Evolutionary conservation across 2,329 filamentous ascomycete species (phyloP).

Genomic region (Arachnomyces sp.): DNA sequence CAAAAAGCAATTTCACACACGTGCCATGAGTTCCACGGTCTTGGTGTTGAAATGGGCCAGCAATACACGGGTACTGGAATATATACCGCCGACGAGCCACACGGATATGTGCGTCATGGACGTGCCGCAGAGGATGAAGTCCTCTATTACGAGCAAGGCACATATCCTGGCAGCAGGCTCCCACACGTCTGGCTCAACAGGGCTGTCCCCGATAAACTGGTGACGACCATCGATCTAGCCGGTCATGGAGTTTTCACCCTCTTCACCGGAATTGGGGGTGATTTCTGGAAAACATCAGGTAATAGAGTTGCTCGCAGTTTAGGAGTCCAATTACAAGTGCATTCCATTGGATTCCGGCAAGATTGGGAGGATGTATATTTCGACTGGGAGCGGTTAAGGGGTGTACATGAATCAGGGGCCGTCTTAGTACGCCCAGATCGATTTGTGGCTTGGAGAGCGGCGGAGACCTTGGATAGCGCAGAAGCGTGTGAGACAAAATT

Average conservation of each 20-base stretch:
- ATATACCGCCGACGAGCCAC: constrained; percentile 36
- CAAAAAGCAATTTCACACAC: constrained; percentile 37
- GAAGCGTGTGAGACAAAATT: constrained; percentile 16
- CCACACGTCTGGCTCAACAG: constrained; percentile 57
- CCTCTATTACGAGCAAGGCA: constrained; percentile 39
- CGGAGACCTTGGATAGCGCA: constrained; percentile 13
- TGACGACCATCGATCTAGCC: constrained; percentile 54
- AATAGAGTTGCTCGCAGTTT: constrained; percentile 28
- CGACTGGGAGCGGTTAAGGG: constrained; percentile 48
- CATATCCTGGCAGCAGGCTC: constrained; percentile 51
- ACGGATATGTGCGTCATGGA: constrained; percentile 11
- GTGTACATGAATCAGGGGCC: constrained; percentile 50
- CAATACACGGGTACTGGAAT: constrained; percentile 42
- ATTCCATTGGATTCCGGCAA: constrained; percentile 49
- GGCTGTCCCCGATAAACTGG: constrained; percentile 33
- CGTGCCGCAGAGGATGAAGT: constrained; percentile 32
- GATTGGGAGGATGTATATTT: constrained; percentile 56
- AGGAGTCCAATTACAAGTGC: constrained; percentile 41
- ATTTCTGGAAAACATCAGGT: constrained; percentile 46
- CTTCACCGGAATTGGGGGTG: constrained; percentile 49
- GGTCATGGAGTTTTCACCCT: constrained; percentile 47
- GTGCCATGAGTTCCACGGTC: constrained; percentile 44
- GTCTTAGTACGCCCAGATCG: constrained; percentile 52
- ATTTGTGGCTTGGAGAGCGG: constrained; percentile 48
- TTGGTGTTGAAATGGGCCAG: constrained; percentile 55